Evolutionary conservation across 768 basidiomycete genomes (phyloP), one percentile per base, ranked within the genome.

Genomic region (Dacryopinax primogenitus): DNA sequence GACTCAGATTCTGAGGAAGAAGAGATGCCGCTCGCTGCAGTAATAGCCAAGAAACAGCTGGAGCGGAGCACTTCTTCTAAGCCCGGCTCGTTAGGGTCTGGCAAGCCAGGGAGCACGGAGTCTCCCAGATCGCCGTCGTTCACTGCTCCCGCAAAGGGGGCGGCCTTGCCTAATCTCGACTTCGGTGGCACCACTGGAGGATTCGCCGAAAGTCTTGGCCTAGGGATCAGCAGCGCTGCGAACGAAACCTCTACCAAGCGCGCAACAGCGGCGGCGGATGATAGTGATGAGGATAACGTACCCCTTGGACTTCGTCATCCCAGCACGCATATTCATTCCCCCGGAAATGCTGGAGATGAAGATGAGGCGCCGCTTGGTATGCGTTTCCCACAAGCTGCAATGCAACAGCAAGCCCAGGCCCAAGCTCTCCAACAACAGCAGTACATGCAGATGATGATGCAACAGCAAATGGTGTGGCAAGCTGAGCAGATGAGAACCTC

Each of bases 21-120:
- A 68, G 90, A 92, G 75, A 69, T 90, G 44, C 91, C 91, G 1
- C 78, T 92, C 9, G 83, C 84, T 28, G 82, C 82, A 1, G 82
- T 86, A 7, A 76, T 84, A n/a, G 77, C 78, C 64, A 81, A 82
- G 35, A 58, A 58, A 18, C 51, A 58, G 51, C 11, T 58, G 51
- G 13, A 58, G 26, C 23, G 51, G 21, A 58, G 51, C 51, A 18
- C 32, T 30, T 58, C 51, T 6, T 58, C 51, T 30, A 58, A 58
- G 51, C 51, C 51, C 7, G 51, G 51, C 9, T 58, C 51, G 26
- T 13, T 58, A 23, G 51, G 9, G 2, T 58, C 51, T 11, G 4
- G 21, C 30, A 23, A 58, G 4, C 51, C 26, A 21, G 51, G 51
- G 4, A 32, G 23, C 23, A 21, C 15, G 26, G 21, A 30, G 9